These are phyloP conservation scores for Alectoria sarmentosa DNA, from an alignment of 495 filamentous ascomycete species.

Conservation along the genomic window DNA sequence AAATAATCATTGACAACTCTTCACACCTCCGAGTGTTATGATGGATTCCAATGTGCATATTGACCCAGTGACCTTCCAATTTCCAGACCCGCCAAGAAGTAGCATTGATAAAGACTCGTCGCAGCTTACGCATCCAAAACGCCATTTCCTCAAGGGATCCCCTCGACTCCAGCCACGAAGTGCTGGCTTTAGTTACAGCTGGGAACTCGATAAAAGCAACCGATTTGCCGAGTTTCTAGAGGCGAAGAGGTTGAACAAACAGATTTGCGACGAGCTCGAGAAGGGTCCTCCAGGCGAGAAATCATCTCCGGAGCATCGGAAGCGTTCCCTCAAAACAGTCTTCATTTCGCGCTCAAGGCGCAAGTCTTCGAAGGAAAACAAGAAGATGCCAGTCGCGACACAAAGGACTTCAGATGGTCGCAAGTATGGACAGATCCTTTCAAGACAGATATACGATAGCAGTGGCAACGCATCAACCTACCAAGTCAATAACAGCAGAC, in stretches of 20 bases:
- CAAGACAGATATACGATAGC: slow-evolving; percentile 10
- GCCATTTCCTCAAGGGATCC: not conserved
- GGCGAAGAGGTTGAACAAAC: not conserved
- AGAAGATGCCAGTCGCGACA: slow-evolving; percentile 3
- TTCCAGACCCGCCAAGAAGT: not conserved
- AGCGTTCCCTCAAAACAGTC: slow-evolving; percentile 6
- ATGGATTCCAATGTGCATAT: not conserved
- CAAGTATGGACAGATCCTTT: slow-evolving; percentile 14
- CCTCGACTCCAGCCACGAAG: not conserved
- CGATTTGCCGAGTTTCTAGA: not conserved
- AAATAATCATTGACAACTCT: not conserved
- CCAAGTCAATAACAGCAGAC: slow-evolving; percentile 9
- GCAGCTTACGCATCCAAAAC: not conserved
- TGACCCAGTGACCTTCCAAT: not conserved
- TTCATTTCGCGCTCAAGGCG: slow-evolving; percentile 7
- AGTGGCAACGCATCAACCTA: slow-evolving; percentile 14
- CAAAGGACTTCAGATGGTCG: slow-evolving; percentile 15
- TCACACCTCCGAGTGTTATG: not conserved
- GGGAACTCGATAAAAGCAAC: not conserved
- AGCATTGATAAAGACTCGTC: not conserved
- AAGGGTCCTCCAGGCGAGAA: not conserved
- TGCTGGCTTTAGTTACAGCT: not conserved
- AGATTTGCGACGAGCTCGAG: not conserved
- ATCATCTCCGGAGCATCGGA: not conserved
- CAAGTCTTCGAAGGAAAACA: not conserved